Percentiles rank a stretch among this genome's conserved stretches.
phyloP scores from a whole-genome alignment of 2,329 filamentous ascomycete species.

The Pseudogymnoascus sp. region DNA sequence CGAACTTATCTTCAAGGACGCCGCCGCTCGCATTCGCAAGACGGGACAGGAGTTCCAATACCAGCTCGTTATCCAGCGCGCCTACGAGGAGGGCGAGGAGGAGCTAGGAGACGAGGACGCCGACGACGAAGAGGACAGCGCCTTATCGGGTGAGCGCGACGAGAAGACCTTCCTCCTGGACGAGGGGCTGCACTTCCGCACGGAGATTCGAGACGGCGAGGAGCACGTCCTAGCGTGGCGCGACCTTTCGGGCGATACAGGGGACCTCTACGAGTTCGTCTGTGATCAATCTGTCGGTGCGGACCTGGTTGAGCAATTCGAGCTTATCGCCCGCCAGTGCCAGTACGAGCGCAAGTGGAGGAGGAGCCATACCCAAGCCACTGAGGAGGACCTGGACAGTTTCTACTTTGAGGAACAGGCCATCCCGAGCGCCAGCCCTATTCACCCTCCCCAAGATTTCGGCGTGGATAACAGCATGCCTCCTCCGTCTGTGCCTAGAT shows the following conservation, averaged over 20 bases:
- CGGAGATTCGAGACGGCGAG: slow-evolving; percentile 68
- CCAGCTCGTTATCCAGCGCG: slow-evolving; percentile 90
- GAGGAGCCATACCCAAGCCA: slow-evolving; percentile 68
- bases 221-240: slow-evolving; percentile 90
- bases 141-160: slow-evolving; percentile 74
- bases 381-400: slow-evolving; percentile 68
- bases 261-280: slow-evolving; percentile 96
- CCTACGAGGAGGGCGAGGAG: slow-evolving; percentile 95
- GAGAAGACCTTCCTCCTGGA: slow-evolving; percentile 97
- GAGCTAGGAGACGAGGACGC: slow-evolving; percentile 85
- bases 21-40: slow-evolving; percentile 79
- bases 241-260: slow-evolving; percentile 85
- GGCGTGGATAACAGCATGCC: slow-evolving; percentile 19
- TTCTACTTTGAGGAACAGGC: slow-evolving; percentile 68
- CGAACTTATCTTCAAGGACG: slow-evolving; percentile 98
- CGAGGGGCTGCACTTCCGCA: slow-evolving; percentile 78
- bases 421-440: slow-evolving; percentile 55
- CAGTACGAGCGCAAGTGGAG: slow-evolving; percentile 97
- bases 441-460: slow-evolving; percentile 45
- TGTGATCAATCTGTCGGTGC: slow-evolving; percentile 68
- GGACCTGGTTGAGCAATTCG: slow-evolving; percentile 69
- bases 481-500: slow-evolving; percentile 14
- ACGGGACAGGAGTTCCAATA: slow-evolving; percentile 96
- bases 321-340: slow-evolving; percentile 77
- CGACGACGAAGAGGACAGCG: slow-evolving; percentile 71